Evolutionary conservation across 805 yeast genomes (phyloP).

Genomic region (Barnettozyma californica): DNA sequence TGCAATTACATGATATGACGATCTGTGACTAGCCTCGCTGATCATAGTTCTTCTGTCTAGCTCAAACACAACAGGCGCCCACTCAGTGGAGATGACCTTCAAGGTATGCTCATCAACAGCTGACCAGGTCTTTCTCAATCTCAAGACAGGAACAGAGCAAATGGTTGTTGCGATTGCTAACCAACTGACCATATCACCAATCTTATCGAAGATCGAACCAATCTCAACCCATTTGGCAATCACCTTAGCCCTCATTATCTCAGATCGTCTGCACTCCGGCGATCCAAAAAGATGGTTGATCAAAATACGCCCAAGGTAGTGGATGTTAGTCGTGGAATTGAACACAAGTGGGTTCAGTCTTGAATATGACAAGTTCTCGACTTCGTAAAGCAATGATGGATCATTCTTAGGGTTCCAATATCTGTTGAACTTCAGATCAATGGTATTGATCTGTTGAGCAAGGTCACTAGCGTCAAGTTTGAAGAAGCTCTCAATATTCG

Average conservation of each 20-base stretch:
- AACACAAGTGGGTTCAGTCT: constrained; percentile 72
- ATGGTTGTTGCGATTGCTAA: constrained; percentile 79
- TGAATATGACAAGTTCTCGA: constrained; percentile 29
- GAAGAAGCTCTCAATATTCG: constrained; percentile 44
- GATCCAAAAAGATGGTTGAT: constrained; percentile 64
- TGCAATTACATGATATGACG: constrained; percentile 69
- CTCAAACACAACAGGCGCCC: constrained; percentile 93
- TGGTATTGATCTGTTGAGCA: constrained; percentile 58
- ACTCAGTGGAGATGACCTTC: constrained; percentile 63
- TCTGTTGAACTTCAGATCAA: constrained; percentile 59
- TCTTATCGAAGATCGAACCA: constrained; percentile 68
- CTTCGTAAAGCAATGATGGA: constrained; percentile 63
- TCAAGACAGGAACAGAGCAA: constrained; percentile 75
- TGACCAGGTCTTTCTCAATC: constrained; percentile 73
- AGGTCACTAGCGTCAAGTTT: constrained; percentile 47
- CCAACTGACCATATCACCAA: constrained; percentile 95
- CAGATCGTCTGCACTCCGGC: constrained; percentile 28
- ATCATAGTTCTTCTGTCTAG: constrained; percentile 69
- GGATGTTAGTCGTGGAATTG: constrained; percentile 59
- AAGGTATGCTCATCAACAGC: constrained; percentile 54
- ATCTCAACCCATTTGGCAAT: constrained; percentile 80
- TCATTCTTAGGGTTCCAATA: constrained; percentile 80
- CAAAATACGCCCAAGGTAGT: constrained; percentile 70
- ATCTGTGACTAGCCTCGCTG: constrained; percentile 49
- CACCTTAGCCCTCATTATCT: constrained; percentile 51